Evolutionary conservation across 192 early-diverging fungal genomes (phyloP).

Genomic region (Podila minutissima): DNA sequence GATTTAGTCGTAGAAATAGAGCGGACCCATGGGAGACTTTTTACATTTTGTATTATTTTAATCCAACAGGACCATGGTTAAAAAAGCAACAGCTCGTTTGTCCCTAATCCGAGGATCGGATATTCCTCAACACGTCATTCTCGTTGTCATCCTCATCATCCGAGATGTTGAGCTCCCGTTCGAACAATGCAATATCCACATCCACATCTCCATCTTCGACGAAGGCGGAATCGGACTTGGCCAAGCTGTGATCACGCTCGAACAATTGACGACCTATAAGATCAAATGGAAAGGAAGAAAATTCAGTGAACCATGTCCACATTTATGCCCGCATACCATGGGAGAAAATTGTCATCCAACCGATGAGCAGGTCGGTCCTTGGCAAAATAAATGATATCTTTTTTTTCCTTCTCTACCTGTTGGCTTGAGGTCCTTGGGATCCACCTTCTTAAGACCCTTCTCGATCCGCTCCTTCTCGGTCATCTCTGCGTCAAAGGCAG

Average conservation of each 20-base stretch:
- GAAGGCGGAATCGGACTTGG: slow-evolving; percentile 80
- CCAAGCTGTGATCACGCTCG: slow-evolving; percentile 88
- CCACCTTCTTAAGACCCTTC: slow-evolving; percentile 55
- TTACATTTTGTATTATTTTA: background rate
- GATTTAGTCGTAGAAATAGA: no score
- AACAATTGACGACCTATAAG: slow-evolving; percentile 86
- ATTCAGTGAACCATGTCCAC: background rate
- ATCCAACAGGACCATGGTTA: background rate
- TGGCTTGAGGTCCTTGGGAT: slow-evolving; percentile 55
- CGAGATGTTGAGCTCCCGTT: slow-evolving; percentile 66
- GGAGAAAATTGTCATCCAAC: background rate
- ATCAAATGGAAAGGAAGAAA: background rate
- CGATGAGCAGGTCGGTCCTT: no score
- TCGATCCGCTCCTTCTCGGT: slow-evolving; percentile 58
- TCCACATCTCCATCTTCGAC: slow-evolving; percentile 89
- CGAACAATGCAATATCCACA: slow-evolving; percentile 82
- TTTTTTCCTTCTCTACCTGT: slow-evolving; percentile 41
- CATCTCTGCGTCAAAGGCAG: slow-evolving; percentile 79
- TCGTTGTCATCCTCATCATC: slow-evolving; percentile 71
- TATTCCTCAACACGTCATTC: slow-evolving; percentile 60
- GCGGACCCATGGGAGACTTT: no score
- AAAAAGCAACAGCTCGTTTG: background rate
- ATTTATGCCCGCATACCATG: background rate
- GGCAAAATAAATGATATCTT: background rate
- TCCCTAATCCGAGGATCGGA: slow-evolving; percentile 29